Evolutionary conservation across 2,329 filamentous ascomycete species (phyloP), one percentile per base, ranked within the genome.

Genomic region (Macrophomina tecta): DNA sequence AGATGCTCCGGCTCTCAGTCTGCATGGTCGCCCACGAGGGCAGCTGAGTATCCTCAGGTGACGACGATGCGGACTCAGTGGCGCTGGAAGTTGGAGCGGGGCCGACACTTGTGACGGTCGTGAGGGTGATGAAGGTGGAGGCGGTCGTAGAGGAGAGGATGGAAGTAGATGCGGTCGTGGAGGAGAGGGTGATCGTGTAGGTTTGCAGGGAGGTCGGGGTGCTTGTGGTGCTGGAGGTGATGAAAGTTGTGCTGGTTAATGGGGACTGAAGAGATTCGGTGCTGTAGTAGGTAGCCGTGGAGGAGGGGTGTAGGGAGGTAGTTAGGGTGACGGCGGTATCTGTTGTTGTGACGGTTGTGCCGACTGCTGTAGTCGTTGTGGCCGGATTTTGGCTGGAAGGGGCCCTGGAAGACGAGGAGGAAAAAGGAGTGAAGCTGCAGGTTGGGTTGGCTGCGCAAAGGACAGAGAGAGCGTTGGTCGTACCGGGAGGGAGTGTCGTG

Each of bases 371-470:
- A n/a, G 5, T n/a, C 3, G 45, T 48, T 48, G 45, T 48, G 7
- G 11, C 45, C 7, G 12, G 14, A 18, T 7, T n/a, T 7, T n/a
- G 12, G 9, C 14, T 48, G 45, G 45, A 7, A 7, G 45, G 14
- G 23, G 23, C 23, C 23, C 23, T 23, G 23, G 23, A 23, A 3
- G 23, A 23, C 23, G 23, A 23, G 23, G 23, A 23, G 23, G 23
- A 23, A 7, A 18, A 18, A 6, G 23, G 23, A 2, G 51, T 16
- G 9, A 23, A 32, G 28, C 28, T n/a, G 56, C 34, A 61, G 14
- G 56, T 61, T 42, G 23, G 40, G 45, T 49, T 42, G 9, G 58
- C 42, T n/a, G 58, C 34, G 6, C 14, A 34, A 23, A 61, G 42
- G 56, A 61, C 56, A 1, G 55, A 45, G 23, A 45, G 18, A 12